These are phyloP conservation scores for Sclerotinia subarctica DNA, from an alignment of 2,329 filamentous ascomycete species.

Conservation along the genomic window DNA sequence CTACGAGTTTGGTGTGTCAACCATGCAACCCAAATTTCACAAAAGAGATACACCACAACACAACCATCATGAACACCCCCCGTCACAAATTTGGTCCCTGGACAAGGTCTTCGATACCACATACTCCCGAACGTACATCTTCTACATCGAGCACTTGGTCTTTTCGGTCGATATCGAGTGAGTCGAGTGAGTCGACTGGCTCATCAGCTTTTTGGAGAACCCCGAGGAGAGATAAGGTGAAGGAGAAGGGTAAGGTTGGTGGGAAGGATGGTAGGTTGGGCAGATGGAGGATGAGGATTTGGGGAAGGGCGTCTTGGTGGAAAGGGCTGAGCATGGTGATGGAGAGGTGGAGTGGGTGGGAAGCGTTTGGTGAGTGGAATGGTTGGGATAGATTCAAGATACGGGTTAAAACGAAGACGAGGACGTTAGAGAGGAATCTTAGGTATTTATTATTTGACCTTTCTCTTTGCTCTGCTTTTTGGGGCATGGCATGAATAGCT, in stretches of 20 bases:
- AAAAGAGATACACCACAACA: no score
- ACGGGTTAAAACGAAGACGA: neutral
- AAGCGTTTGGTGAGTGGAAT: neutral
- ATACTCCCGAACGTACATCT: neutral
- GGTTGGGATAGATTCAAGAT: neutral
- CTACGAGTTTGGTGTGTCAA: neutral
- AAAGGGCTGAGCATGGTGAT: neutral
- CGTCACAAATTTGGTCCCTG: neutral
- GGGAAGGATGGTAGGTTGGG: neutral
- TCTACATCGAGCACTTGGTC: constrained; percentile 1
- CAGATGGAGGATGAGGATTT: neutral
- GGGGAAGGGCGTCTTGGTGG: no score
- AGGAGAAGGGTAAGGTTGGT: neutral
- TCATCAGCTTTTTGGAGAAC: constrained; percentile 3
- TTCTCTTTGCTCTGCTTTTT: no score
- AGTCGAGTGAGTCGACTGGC: neutral
- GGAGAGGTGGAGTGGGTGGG: neutral
- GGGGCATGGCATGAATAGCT: neutral
- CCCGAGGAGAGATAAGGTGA: neutral
- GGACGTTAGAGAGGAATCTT: neutral
- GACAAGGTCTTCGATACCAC: neutral
- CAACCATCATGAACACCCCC: neutral
- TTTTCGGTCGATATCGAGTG: neutral
- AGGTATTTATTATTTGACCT: neutral
- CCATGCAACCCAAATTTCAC: no score